Evolutionary conservation across 73 alveolate species (phyloP).

Genomic region (Breviolum minutum): DNA sequence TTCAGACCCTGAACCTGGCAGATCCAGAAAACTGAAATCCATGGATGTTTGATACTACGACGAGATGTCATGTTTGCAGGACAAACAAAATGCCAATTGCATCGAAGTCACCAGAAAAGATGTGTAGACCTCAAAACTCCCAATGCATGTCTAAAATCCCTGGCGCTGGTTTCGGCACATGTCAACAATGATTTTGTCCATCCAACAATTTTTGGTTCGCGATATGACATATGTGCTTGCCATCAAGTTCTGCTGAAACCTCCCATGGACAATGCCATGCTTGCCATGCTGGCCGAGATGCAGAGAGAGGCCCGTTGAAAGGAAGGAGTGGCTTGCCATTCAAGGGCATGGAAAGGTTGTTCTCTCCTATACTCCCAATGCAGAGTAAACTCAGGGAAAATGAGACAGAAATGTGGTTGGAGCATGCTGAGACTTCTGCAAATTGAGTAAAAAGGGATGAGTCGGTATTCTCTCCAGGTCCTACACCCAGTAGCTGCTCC

Average conservation of each 20-base stretch:
- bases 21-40: too few relatives aligned
- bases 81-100: background rate
- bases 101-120: conserved; percentile 11
- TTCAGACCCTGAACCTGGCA: too few relatives aligned
- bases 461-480: too few relatives aligned
- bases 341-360: conserved; percentile 7
- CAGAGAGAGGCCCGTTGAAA: conserved; percentile 31
- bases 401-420: too few relatives aligned
- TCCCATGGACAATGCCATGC: too few relatives aligned
- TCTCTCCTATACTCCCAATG: background rate
- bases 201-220: background rate
- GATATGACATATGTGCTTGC: background rate
- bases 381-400: background rate
- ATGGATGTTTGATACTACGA: too few relatives aligned
- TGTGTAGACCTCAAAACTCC: conserved; percentile 1
- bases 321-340: conserved; percentile 51
- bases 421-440: too few relatives aligned
- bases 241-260: background rate
- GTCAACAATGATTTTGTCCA: background rate
- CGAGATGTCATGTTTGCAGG: too few relatives aligned
- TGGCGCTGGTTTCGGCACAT: background rate
- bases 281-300: background rate
- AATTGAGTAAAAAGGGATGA: too few relatives aligned
- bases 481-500: background rate
- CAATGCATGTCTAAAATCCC: background rate